phyloP scores from a whole-genome alignment of 1,139 yeast species.

The Yarrowia galli region DNA sequence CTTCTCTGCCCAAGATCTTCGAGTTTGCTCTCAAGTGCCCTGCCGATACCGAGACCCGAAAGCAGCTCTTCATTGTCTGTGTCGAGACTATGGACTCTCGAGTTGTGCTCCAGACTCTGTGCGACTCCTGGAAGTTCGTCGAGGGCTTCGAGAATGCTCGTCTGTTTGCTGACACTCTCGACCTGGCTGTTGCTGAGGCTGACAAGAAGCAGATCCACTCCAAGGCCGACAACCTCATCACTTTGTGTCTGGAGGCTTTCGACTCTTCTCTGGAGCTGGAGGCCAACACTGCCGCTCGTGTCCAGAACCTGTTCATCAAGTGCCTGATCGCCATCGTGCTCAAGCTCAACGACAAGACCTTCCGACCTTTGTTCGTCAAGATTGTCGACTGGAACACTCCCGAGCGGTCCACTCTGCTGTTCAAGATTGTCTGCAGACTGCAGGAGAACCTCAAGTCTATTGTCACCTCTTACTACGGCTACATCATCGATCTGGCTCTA shows the following conservation, averaged over 20 bases:
- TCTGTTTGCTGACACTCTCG: slow-evolving; percentile 70
- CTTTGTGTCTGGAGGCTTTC: slow-evolving; percentile 72
- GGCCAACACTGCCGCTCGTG: slow-evolving; percentile 75
- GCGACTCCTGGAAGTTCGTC: slow-evolving; percentile 68
- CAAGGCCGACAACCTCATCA: slow-evolving; percentile 74
- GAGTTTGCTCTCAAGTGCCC: slow-evolving; percentile 60
- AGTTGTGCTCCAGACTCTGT: slow-evolving; percentile 66
- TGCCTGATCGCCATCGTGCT: slow-evolving; percentile 80
- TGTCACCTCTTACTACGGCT: slow-evolving; percentile 86
- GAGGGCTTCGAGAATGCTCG: slow-evolving; percentile 63
- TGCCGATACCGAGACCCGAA: slow-evolving; percentile 66
- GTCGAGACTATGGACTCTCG: slow-evolving; percentile 73
- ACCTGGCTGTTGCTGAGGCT: slow-evolving; percentile 66
- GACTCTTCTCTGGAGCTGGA: slow-evolving; percentile 70
- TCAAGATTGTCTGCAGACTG: slow-evolving; percentile 83
- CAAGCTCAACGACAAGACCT: slow-evolving; percentile 91
- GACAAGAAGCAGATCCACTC: slow-evolving; percentile 77
- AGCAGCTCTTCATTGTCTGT: slow-evolving; percentile 68
- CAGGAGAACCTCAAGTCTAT: slow-evolving; percentile 86
- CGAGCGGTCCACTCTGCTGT: slow-evolving; percentile 62
- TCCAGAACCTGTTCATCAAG: slow-evolving; percentile 76
- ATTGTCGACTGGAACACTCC: slow-evolving; percentile 75
- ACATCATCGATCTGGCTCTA: slow-evolving; percentile 76
- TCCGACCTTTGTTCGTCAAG: slow-evolving; percentile 88
- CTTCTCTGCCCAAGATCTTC: slow-evolving; percentile 69